Conservation (phyloP, 108 stramenopile species). For the Pseudonitzschia multiseries region DNA sequence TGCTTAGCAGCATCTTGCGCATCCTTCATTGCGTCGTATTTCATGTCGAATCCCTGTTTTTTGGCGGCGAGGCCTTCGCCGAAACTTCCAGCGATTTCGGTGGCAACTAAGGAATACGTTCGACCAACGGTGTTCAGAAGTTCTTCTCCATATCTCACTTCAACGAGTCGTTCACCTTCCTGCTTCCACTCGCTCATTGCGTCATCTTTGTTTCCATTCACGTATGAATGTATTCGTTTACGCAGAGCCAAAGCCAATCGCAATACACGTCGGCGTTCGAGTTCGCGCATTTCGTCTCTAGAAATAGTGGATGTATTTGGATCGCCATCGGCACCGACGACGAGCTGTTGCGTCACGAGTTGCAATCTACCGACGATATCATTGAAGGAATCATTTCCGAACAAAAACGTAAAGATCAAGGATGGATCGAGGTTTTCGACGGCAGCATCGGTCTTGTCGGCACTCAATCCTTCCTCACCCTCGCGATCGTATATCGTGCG, state of each 20-base stretch:
- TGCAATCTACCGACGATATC: conserved; percentile 52
- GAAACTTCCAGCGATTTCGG: neutral
- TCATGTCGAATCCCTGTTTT: conserved; percentile 8
- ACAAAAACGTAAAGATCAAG: conserved; percentile 58
- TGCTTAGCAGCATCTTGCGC: conserved; percentile 9
- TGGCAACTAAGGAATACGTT: neutral
- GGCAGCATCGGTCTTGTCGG: conserved; percentile 49
- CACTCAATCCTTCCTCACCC: conserved; percentile 50
- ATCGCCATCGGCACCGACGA: conserved; percentile 21
- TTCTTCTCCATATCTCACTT: conserved; percentile 19
- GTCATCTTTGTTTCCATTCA: neutral
- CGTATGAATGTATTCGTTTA: conserved; percentile 4
- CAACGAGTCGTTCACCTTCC: conserved; percentile 15
- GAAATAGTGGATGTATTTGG: neutral
- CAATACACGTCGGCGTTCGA: conserved; percentile 17
- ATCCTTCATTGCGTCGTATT: conserved; percentile 1
- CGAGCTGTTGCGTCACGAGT: conserved; percentile 52
- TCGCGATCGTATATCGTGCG: conserved; percentile 56
- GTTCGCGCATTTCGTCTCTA: neutral
- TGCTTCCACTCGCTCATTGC: conserved; percentile 11
- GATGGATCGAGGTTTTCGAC: conserved; percentile 41
- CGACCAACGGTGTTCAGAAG: conserved; percentile 9
- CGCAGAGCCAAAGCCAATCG: conserved; percentile 16
- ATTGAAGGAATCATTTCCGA: conserved; percentile 65
- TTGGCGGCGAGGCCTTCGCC: conserved; percentile 13